A percentile compares a stretch with the other conserved stretches of the same genome.
phyloP scores from a whole-genome alignment of 176 grass and related monocot genomes.

The Zea luxurians region DNA sequence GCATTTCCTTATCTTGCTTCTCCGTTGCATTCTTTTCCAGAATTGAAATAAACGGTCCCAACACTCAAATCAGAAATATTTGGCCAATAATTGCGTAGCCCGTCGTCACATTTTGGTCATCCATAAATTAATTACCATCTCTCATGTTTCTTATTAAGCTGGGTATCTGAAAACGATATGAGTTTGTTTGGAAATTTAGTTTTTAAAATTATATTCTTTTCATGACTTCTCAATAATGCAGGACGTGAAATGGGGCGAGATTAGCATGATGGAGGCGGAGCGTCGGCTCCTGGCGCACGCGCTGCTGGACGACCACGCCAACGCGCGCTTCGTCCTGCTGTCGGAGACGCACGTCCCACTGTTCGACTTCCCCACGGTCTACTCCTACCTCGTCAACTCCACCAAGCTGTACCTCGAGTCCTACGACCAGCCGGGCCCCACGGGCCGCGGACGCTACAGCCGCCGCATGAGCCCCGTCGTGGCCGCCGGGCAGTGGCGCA shows the following conservation, averaged over 20 bases:
- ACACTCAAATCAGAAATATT: no score
- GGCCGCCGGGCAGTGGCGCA: slow-evolving; percentile 50
- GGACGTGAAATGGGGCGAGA: slow-evolving; percentile 68
- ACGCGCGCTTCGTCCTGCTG: slow-evolving; percentile 63
- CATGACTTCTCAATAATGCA: background rate
- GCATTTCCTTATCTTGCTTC: background rate
- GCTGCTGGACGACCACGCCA: slow-evolving; percentile 55
- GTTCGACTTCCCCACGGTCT: slow-evolving; percentile 51
- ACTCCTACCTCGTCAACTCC: slow-evolving; percentile 68
- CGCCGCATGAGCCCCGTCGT: slow-evolving; percentile 46
- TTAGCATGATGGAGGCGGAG: slow-evolving; percentile 76
- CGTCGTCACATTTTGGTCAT: no score
- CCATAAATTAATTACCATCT: no score
- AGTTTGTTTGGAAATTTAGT: no score
- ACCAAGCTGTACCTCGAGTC: slow-evolving; percentile 48
- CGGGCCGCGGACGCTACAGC: slow-evolving; percentile 53
- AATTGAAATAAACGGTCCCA: no score
- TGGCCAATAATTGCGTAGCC: no score
- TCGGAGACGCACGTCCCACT: slow-evolving; percentile 66
- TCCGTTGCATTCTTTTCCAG: no score
- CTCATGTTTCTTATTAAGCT: no score
- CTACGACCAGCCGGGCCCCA: slow-evolving; percentile 43
- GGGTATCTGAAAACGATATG: no score
- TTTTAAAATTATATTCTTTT: no score
- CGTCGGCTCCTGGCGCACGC: slow-evolving; percentile 64